Evolutionary conservation across 2,329 filamentous ascomycete species (phyloP), one percentile per base, ranked within the genome.

Genomic region (Metarhizium humberi): DNA sequence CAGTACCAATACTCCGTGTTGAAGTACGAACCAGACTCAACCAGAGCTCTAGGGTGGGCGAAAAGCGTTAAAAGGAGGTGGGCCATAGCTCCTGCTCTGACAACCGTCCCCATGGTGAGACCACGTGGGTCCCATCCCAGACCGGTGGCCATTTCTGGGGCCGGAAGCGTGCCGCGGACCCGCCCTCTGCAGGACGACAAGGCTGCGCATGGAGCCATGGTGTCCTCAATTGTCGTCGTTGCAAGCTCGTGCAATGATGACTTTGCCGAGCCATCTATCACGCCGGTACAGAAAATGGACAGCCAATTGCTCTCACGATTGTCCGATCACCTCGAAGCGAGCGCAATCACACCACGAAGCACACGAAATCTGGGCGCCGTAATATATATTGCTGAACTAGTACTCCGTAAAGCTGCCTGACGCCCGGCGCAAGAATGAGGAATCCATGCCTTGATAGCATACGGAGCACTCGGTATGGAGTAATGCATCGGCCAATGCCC

Each of bases 121-220:
- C 55, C 51, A 57, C 57, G 55, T 59, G 57, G 55, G 53, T 51
- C 57, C 38, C 20, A 18, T 50, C 45, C 45, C 43, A 48, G 46
- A 50, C 18, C 18, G 14, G 34, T 34, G 52, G 45, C 29, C 49
- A 25, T 36, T 30, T 50, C 38, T 50, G 50, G 45, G 43, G 50
- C 51, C 56, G 58, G 58, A 58, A 59, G 57, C 54, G 42, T 56
- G 42, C 57, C 57, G 56, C 54, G 56, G 57, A 43, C 56, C 57
- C 57, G 51, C 57, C n/a, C 42, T 4, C 20, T 51, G 40, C 38
- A 36, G 2, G 7, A 18, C 34, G 34, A 20, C 49, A 34, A 38
- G 49, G 32, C 49, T 49, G 30, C n/a, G 20, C 18, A 10, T 6
- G 18, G n/a, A 49, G 25, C 25, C 45, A 47, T 40, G 34, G 34